Conservation (phyloP, 345 rosid species). For the Xanthoceras sorbifolium region DNA sequence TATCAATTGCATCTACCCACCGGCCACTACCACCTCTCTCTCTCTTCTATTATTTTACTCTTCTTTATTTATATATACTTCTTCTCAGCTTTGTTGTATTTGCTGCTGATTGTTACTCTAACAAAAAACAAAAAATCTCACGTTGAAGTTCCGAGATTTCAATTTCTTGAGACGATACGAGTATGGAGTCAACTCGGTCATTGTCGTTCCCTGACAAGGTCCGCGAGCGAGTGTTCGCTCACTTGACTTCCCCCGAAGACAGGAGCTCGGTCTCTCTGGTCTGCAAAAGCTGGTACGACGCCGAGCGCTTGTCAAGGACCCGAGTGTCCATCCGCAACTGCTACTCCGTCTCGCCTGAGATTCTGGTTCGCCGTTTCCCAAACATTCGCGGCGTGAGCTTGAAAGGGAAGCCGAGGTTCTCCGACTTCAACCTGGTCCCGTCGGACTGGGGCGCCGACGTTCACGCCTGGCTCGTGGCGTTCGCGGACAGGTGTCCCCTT, state of each 20-base stretch:
- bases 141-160: background rate
- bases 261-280: slow-evolving; percentile 63
- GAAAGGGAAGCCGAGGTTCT: slow-evolving; percentile 73
- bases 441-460: slow-evolving; percentile 70
- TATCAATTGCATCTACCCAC: background rate
- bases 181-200: slow-evolving; percentile 31
- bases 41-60: background rate
- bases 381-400: slow-evolving; percentile 54
- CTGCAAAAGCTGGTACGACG: slow-evolving; percentile 64
- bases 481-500: slow-evolving; percentile 52
- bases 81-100: background rate
- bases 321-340: slow-evolving; percentile 71
- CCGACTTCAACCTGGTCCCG: slow-evolving; percentile 72
- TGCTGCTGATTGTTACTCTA: background rate
- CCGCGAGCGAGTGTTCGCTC: slow-evolving; percentile 54
- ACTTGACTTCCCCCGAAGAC: slow-evolving; percentile 50
- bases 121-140: too few relatives aligned
- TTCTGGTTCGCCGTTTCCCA: slow-evolving; percentile 55
- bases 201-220: slow-evolving; percentile 62
- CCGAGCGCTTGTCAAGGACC: slow-evolving; percentile 62
- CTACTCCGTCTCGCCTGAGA: slow-evolving; percentile 66
- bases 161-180: background rate
- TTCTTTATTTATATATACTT: background rate
- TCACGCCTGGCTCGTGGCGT: slow-evolving; percentile 55
- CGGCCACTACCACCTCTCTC: background rate